phyloP scores from a whole-genome alignment of 2,329 filamentous ascomycete species.

The Aureobasidium namibiae region DNA sequence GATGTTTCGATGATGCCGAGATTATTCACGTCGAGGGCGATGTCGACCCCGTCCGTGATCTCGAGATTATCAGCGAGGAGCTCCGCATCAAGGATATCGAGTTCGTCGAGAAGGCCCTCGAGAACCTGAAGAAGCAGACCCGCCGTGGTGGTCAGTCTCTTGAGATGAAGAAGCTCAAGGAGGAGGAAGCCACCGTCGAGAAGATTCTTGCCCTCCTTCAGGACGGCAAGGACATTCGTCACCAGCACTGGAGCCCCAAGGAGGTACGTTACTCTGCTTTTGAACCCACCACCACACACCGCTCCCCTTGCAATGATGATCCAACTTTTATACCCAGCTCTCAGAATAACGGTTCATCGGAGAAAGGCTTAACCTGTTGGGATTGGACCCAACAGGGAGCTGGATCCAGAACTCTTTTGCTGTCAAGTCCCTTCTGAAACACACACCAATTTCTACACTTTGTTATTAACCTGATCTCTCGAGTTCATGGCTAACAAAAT shows the following conservation, averaged over 20 bases:
- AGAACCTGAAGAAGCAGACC: constrained; percentile 89
- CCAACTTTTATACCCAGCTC: constrained; percentile 99
- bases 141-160: constrained; percentile 87
- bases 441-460: neutral
- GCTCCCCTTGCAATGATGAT: constrained; percentile 69
- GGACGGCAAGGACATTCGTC: constrained; percentile 86
- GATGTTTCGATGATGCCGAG: constrained; percentile 81
- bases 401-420: constrained; percentile 9
- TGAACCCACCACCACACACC: constrained; percentile 17
- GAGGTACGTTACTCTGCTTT: constrained; percentile 61
- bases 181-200: constrained; percentile 88
- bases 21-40: constrained; percentile 99
- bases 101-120: constrained; percentile 92
- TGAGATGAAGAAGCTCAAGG: constrained; percentile 94
- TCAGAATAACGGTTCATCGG: constrained; percentile 35
- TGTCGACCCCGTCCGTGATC: constrained; percentile 86
- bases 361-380: constrained; percentile 12
- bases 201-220: constrained; percentile 78
- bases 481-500: constrained; percentile 19
- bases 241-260: constrained; percentile 82
- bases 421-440: constrained; percentile 37
- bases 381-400: constrained; percentile 52
- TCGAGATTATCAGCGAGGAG: constrained; percentile 96
- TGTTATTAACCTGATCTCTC: neutral
- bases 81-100: constrained; percentile 97